phyloP scores from a whole-genome alignment of 257 asterid genomes.

The Striga asiatica region DNA sequence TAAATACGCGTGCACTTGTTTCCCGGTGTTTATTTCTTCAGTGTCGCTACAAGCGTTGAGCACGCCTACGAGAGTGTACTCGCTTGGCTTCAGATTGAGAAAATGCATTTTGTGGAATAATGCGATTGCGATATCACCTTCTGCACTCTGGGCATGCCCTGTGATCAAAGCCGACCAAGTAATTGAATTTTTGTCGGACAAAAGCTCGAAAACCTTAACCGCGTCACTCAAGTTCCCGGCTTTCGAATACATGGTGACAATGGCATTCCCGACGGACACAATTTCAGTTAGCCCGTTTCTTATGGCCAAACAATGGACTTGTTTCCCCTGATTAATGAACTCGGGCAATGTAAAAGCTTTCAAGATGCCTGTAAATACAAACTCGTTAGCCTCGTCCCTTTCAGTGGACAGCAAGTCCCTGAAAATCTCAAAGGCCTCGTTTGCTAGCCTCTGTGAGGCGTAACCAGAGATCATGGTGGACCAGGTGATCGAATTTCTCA shows the following conservation, averaged over 20 bases:
- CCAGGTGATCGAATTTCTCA: constrained; percentile 67
- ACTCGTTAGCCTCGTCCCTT: constrained; percentile 47
- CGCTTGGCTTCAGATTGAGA: constrained; percentile 50
- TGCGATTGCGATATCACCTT: constrained; percentile 44
- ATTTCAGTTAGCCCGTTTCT: constrained; percentile 34
- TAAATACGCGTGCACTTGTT: constrained; percentile 56
- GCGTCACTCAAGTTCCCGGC: constrained; percentile 55
- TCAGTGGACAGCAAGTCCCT: constrained; percentile 25
- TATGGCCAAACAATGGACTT: constrained; percentile 47
- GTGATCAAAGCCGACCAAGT: constrained; percentile 92
- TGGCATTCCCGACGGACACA: constrained; percentile 65
- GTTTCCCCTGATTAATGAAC: constrained; percentile 39
- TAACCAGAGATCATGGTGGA: constrained; percentile 80
- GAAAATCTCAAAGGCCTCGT: constrained; percentile 48
- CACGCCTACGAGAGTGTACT: constrained; percentile 72
- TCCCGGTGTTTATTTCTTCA: constrained; percentile 41
- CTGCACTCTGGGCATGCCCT: constrained; percentile 66
- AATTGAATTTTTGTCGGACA: constrained; percentile 44
- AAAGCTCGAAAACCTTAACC: constrained; percentile 37
- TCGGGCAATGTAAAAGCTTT: constrained; percentile 46
- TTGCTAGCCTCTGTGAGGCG: constrained; percentile 35
- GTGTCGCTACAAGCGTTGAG: constrained; percentile 72
- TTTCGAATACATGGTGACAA: constrained; percentile 77
- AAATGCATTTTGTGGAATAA: constrained; percentile 65
- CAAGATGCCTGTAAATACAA: constrained; percentile 60